Base-by-base conservation (phyloP, 768 basidiomycete genomes). In the Collybia sordida region DNA sequence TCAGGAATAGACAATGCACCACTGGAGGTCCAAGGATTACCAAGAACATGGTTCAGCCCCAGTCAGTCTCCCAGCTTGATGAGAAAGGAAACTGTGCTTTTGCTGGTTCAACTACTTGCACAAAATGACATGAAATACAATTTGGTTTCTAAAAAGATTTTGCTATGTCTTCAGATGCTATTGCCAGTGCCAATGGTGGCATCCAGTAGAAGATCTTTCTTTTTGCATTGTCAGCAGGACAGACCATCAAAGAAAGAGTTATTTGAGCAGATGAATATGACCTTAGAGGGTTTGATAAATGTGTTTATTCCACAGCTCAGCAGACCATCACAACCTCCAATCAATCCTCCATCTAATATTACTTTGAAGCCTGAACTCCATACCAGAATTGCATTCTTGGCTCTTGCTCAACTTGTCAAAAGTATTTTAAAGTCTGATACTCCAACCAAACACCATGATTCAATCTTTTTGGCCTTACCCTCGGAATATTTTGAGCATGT, bases 131-230 rank as follows among this genome's bases (percentile, higher is more conserved):
- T 54, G 53, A 43, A 24, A 36, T 54, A 54, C 24, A 52, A 57
- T 38, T 19, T 52, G 18, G 34, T 40, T 7, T 48, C 52, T 17
- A 47, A 57, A 38, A 57, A 57, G 42, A 45, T 54, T 17, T 23
- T 51, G 4, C 43, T 57, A 2, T 57, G 49, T 27, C 35, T 57
- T 12, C 56, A 52, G 36, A 54, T 57, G 53, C 48, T 57, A 23
- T 28, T 54, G 9, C 53, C 53, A 18, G 42, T 46, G 11, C 53
- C 51, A 41, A 42, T 47, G 45, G 25, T 47, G n/a, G 23, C 45
- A 18, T 35, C 45, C 6, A 52, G 48, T 18, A 44, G 48, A 25
- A 40, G 49, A 23, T 27, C 21, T 22, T 54, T 54, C 39, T 54
- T 49, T 34, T 19, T 54, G 3, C 42, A 50, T 17, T 54, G 38